Conservation (phyloP, 192 early-diverging fungal species). For the Coemansia reversa region DNA sequence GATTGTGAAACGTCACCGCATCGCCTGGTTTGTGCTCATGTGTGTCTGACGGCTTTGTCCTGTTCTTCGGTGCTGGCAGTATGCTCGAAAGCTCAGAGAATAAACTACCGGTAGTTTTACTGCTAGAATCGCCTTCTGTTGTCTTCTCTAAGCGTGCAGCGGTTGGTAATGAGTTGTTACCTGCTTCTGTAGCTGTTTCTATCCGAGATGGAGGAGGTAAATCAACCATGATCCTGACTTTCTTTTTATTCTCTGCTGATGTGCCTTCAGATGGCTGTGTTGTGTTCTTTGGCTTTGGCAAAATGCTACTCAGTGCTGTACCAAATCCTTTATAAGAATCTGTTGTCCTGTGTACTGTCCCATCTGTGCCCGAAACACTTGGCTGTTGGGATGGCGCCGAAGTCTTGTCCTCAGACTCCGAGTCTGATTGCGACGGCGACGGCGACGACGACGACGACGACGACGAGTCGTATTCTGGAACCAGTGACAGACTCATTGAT, state of each 20-base stretch:
- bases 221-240: constrained; percentile 33
- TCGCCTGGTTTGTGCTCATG: background rate
- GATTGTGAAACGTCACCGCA: background rate
- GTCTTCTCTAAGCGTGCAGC: background rate
- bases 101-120: constrained; percentile 9
- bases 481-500: constrained; percentile 31
- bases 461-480: constrained; percentile 38
- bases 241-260: constrained; percentile 5
- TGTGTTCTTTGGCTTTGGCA: constrained; percentile 31
- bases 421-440: constrained; percentile 30
- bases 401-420: constrained; percentile 9
- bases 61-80: constrained; percentile 46
- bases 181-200: background rate
- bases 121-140: background rate
- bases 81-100: constrained; percentile 45
- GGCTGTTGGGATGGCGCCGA: background rate
- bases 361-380: background rate
- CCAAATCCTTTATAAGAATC: constrained; percentile 10
- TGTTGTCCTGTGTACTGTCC: no score
- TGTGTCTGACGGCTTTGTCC: background rate
- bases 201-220: constrained; percentile 3
- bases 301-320: constrained; percentile 29
- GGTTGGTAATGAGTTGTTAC: background rate
- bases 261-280: background rate
- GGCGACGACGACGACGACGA: no score